Evolutionary conservation across 2,329 filamentous ascomycete genomes (phyloP).

Genomic region (Colletotrichum australisinense): DNA sequence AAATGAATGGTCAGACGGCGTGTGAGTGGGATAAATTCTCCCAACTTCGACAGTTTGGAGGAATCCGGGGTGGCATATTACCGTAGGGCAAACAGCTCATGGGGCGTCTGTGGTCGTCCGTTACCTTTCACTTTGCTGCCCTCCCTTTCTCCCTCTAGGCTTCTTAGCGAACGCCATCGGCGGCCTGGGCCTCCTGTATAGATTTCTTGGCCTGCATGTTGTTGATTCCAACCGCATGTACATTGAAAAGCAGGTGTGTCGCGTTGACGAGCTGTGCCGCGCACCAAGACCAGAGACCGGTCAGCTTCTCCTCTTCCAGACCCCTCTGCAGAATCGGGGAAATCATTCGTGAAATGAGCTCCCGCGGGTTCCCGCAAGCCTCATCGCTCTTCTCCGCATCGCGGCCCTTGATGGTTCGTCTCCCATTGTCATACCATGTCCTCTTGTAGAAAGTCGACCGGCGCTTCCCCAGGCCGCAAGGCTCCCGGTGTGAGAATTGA

Average conservation of each 20-base stretch:
- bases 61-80: background rate
- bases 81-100: background rate
- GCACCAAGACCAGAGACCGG: constrained; percentile 2
- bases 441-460: background rate
- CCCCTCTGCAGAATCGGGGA: constrained; percentile 4
- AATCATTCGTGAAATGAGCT: constrained; percentile 21
- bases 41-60: background rate
- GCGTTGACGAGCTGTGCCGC: background rate
- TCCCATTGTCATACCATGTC: background rate
- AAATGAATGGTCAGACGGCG: constrained; percentile 12
- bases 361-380: constrained; percentile 4
- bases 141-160: background rate
- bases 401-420: background rate
- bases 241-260: background rate
- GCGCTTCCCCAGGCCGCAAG: background rate
- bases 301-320: constrained; percentile 1
- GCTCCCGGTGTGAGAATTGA: constrained; percentile 16
- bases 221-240: constrained; percentile 13
- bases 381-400: constrained; percentile 11
- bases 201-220: constrained; percentile 28
- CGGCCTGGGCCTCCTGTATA: constrained; percentile 25
- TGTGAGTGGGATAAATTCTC: background rate
- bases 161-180: constrained; percentile 15
- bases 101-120: background rate
- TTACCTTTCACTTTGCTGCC: background rate